Conservation (phyloP, 2,329 filamentous ascomycete genomes). For the Tricladium varicosporioides region DNA sequence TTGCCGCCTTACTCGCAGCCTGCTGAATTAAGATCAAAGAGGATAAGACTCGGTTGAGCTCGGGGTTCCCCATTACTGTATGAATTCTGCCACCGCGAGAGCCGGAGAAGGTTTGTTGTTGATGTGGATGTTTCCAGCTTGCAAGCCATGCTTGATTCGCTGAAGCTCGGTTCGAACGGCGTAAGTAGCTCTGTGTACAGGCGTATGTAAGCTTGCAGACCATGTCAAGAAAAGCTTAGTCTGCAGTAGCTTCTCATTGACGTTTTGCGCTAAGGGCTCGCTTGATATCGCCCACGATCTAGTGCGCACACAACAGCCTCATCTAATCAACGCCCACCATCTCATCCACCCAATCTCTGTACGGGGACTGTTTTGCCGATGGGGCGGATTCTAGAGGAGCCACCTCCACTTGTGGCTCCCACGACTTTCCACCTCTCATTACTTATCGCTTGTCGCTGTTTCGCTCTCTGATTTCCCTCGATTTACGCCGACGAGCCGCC, state of each 20-base stretch:
- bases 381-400: not conserved
- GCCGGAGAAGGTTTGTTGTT: not conserved
- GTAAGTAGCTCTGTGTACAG: not conserved
- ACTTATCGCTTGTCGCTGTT: conserved; percentile 3
- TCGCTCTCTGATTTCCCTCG: not conserved
- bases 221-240: conserved; percentile 9
- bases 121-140: not conserved
- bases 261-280: conserved; percentile 6
- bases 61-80: conserved; percentile 2
- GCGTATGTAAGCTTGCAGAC: conserved; percentile 6
- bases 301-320: not conserved
- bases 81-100: too few species aligned
- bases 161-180: not conserved
- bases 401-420: not conserved
- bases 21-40: not conserved
- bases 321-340: not conserved
- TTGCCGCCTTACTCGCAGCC: conserved; percentile 16
- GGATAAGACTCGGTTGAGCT: conserved; percentile 1
- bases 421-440: not conserved
- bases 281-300: not conserved
- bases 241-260: conserved; percentile 8
- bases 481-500: not conserved
- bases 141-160: conserved; percentile 6
- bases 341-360: not conserved
- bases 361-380: not conserved